Percentiles rank a stretch among this genome's conserved stretches.
These are phyloP conservation scores for Cyclotella cryptica DNA, from an alignment of 108 stramenopile genomes.

Conservation along the genomic window DNA sequence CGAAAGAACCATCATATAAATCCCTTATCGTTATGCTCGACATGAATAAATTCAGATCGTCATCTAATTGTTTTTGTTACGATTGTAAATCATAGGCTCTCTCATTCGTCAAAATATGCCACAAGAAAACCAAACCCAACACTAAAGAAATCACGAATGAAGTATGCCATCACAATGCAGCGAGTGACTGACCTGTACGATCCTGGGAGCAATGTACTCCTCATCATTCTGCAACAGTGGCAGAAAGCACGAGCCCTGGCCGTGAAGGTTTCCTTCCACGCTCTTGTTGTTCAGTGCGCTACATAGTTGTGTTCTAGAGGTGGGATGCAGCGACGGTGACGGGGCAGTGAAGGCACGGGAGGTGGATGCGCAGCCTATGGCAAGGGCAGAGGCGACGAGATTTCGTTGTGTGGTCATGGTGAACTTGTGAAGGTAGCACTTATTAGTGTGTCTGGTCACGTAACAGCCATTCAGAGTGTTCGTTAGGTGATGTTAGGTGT, in stretches of 20 bases:
- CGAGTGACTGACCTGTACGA: constrained; percentile 83
- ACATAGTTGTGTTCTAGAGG: neutral
- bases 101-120: neutral
- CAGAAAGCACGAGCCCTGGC: constrained; percentile 80
- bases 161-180: neutral
- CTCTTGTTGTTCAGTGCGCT: constrained; percentile 2
- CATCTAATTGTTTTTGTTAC: constrained; percentile 53
- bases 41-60: constrained; percentile 50
- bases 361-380: neutral
- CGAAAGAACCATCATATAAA: constrained; percentile 56
- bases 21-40: constrained; percentile 59
- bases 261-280: constrained; percentile 57
- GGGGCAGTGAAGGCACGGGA: neutral
- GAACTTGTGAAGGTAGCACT: no score
- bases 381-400: neutral
- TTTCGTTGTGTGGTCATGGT: neutral
- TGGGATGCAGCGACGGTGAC: neutral
- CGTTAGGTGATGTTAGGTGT: no score
- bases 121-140: neutral
- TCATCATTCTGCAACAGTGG: constrained; percentile 84
- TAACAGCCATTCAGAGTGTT: no score
- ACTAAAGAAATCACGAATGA: constrained; percentile 3
- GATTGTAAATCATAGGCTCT: constrained; percentile 53
- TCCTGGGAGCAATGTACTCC: constrained; percentile 85
- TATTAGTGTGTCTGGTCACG: no score